Percentiles rank a stretch among this genome's conserved stretches.
phyloP scores from a whole-genome alignment of 805 yeast species.

The Jamesozyma gamospora region DNA sequence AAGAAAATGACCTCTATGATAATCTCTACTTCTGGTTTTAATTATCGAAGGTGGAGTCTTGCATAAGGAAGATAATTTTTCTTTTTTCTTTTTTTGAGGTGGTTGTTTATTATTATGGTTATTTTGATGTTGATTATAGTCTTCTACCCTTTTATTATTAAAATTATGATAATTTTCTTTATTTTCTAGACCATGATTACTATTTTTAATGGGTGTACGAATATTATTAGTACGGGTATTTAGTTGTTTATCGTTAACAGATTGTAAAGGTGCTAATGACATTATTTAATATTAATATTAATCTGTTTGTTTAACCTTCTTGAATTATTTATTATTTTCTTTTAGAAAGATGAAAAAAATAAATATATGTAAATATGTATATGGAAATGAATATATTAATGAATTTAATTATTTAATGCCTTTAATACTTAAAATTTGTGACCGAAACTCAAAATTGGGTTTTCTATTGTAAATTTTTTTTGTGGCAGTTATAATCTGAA shows the following conservation, averaged over 20 bases:
- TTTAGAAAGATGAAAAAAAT: no score
- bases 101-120: constrained; percentile 11
- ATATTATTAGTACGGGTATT: constrained; percentile 23
- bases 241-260: constrained; percentile 28
- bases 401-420: no score
- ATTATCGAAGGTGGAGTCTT: constrained; percentile 95
- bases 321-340: no score
- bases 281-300: constrained; percentile 7
- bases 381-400: no score
- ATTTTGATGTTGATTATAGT: constrained; percentile 3
- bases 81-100: constrained; percentile 61
- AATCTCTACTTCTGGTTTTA: constrained; percentile 81
- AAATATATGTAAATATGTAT: no score
- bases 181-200: constrained; percentile 3
- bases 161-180: constrained; percentile 8
- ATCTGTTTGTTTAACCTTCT: no score
- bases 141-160: constrained; percentile 11
- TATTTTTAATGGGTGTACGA: constrained; percentile 25
- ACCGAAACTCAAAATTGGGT: no score
- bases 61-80: constrained; percentile 81
- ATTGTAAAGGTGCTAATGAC: constrained; percentile 29
- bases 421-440: no score
- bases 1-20: constrained; percentile 77
- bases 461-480: no score
- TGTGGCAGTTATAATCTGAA: no score